Base-by-base conservation (phyloP, 768 basidiomycete genomes). In the Multifurca ochricompacta region DNA sequence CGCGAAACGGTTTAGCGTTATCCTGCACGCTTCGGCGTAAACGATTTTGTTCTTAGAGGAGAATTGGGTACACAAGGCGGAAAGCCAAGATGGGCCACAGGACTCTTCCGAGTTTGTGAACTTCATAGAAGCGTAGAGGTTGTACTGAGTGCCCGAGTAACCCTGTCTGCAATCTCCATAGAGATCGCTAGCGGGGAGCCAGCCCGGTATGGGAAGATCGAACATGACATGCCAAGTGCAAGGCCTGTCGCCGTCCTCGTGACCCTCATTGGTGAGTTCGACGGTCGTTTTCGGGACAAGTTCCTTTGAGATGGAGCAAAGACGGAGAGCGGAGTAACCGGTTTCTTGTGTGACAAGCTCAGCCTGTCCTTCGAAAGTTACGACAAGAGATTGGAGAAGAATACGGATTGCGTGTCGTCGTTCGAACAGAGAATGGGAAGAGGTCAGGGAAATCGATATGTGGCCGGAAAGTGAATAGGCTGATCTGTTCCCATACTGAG, bases 381-480 rank as follows among this genome's bases (percentile, higher is more conserved):
- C 66, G 39, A 73, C 69, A 35, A 95, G 71, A 1, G 89, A 91
- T 58, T 81, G 78, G 18, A 92, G 76, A 4, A 84, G 65, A 37
- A 83, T 65, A 35, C 72, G 77, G 8, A 75, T 68, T 0, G 81
- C 67, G 44, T 73, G 70, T 53, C 74, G 76, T 56, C 75, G 74
- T 56, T 77, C 76, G 58, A 86, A 82, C 23, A 84, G 63, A 10
- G 79, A 79, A 48, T 68, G 74, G 2, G 82, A 70, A 0, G 85
- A 75, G 3, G 78, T 71, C 30, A 93, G 61, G 0, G 81, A 75
- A 49, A 95, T 70, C 21, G 80, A 72, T 19, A 95, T 72, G 65
- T 91, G 78, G 3, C 92, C 93, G 8, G 91, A 85, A 41, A 96
- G 76, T 9, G 93, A 94, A 68, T 92, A 95, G 2, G 82, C 82